Evolutionary conservation across 768 basidiomycete species (phyloP).

Genomic region (Suillus occidentalis): DNA sequence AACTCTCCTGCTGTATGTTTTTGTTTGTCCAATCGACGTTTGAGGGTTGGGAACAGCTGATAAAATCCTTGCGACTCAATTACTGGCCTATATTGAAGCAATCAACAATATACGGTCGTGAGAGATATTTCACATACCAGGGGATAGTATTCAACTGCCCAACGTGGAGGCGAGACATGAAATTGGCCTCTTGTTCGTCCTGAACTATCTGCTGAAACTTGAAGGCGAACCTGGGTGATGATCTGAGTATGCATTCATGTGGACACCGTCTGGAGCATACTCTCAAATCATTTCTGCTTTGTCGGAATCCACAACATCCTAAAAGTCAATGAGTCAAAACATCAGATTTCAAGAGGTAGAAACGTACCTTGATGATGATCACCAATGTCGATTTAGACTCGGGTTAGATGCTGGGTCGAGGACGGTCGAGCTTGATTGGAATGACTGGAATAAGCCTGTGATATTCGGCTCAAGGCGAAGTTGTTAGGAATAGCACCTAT

Average conservation of each 20-base stretch:
- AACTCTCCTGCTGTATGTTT: slow-evolving; percentile 33
- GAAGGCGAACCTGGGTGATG: too few species aligned
- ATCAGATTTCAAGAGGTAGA: too few species aligned
- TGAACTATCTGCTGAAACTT: slow-evolving; percentile 18
- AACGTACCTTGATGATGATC: slow-evolving; percentile 59
- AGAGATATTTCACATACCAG: too few species aligned
- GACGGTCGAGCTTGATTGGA: slow-evolving; percentile 29
- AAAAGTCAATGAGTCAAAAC: not conserved
- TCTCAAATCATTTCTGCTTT: too few species aligned
- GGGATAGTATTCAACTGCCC: slow-evolving; percentile 58
- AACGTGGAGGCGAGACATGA: slow-evolving; percentile 57
- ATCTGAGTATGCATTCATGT: too few species aligned
- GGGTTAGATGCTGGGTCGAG: slow-evolving; percentile 64
- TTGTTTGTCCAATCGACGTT: too few species aligned
- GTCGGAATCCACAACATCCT: too few species aligned
- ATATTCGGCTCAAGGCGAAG: slow-evolving; percentile 63
- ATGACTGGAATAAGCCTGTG: slow-evolving; percentile 58
- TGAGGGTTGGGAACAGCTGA: too few species aligned
- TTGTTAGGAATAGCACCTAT: slow-evolving; percentile 67
- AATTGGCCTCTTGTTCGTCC: slow-evolving; percentile 29
- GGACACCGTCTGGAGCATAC: too few species aligned
- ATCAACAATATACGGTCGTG: too few species aligned
- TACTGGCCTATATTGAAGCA: slow-evolving; percentile 39
- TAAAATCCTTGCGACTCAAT: slow-evolving; percentile 36
- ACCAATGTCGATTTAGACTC: slow-evolving; percentile 50